phyloP scores from a whole-genome alignment of 169 alveolate species.

The Fabrea salina region DNA sequence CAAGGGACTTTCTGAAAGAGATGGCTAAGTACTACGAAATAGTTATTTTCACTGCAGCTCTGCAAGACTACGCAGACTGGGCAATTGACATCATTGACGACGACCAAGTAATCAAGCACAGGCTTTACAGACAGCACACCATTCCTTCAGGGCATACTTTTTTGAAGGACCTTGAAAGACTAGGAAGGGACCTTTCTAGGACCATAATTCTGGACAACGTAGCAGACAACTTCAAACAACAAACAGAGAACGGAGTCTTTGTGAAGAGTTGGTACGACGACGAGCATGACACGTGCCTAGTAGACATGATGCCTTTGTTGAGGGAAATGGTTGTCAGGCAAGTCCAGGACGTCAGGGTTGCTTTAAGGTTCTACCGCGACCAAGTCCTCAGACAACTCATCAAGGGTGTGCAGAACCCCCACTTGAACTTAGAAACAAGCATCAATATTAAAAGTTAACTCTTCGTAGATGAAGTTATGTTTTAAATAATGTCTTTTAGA shows the following conservation, averaged over 20 bases:
- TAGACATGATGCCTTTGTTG: slow-evolving; percentile 59
- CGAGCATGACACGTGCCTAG: slow-evolving; percentile 62
- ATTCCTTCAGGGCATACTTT: slow-evolving; percentile 63
- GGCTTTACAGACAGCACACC: slow-evolving; percentile 86
- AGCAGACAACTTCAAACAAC: slow-evolving; percentile 76
- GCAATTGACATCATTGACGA: slow-evolving; percentile 76
- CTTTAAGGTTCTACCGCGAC: slow-evolving; percentile 55
- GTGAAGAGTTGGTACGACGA: slow-evolving; percentile 87
- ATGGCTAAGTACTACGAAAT: slow-evolving; percentile 76
- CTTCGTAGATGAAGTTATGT: no score
- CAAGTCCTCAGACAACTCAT: slow-evolving; percentile 18
- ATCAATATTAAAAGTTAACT: no score
- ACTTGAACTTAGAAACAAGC: slow-evolving; percentile 17
- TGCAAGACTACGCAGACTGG: slow-evolving; percentile 88
- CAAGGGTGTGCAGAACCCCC: slow-evolving; percentile 25
- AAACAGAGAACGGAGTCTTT: slow-evolving; percentile 83
- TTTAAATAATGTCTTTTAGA: no score
- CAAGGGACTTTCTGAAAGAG: slow-evolving; percentile 63
- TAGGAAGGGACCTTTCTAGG: slow-evolving; percentile 79
- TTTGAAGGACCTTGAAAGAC: slow-evolving; percentile 76
- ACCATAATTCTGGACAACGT: slow-evolving; percentile 86
- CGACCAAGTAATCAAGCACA: slow-evolving; percentile 63
- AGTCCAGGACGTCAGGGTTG: slow-evolving; percentile 51
- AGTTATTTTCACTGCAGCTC: slow-evolving; percentile 87
- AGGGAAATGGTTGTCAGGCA: slow-evolving; percentile 46